Conservation (phyloP, 2,329 filamentous ascomycete species). For the Xylaria sp. region DNA sequence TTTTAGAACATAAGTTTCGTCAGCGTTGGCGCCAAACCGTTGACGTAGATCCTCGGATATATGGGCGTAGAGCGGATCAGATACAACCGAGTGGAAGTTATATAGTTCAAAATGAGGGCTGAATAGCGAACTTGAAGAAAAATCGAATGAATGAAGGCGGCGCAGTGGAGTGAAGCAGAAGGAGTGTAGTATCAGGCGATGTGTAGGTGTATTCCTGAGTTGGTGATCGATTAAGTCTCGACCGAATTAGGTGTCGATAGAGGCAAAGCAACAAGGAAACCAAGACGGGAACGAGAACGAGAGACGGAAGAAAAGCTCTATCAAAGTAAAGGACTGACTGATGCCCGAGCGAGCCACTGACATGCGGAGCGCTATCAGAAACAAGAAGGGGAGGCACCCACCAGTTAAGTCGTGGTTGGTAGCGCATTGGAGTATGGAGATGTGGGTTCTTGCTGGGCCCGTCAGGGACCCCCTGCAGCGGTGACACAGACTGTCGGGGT, state of each 20-base stretch:
- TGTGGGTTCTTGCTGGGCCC: conserved; percentile 8
- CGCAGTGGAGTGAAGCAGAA: conserved; percentile 18
- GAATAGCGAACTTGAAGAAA: conserved; percentile 9
- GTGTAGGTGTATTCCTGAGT: conserved; percentile 5
- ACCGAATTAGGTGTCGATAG: conserved; percentile 15
- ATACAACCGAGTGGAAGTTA: background rate
- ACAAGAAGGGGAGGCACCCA: conserved; percentile 8
- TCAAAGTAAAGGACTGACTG: conserved; percentile 28
- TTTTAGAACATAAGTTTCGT: background rate
- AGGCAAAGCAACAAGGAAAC: conserved; percentile 17
- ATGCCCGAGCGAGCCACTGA: conserved; percentile 24
- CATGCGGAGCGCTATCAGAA: conserved; percentile 2
- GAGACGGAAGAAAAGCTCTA: conserved; percentile 24
- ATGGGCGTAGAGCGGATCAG: background rate
- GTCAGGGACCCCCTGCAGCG: conserved; percentile 22
- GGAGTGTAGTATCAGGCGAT: conserved; percentile 5
- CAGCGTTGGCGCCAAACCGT: background rate
- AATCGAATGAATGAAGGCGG: conserved; percentile 19
- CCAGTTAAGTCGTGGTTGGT: conserved; percentile 2
- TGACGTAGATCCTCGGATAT: background rate
- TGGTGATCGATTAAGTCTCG: conserved; percentile 1
- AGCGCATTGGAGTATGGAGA: conserved; percentile 19
- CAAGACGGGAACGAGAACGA: conserved; percentile 14
- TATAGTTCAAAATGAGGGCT: background rate
- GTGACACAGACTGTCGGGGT: conserved; percentile 28